Base-by-base conservation (phyloP, 2,329 filamentous ascomycete genomes). In the Orbilia javanica region DNA sequence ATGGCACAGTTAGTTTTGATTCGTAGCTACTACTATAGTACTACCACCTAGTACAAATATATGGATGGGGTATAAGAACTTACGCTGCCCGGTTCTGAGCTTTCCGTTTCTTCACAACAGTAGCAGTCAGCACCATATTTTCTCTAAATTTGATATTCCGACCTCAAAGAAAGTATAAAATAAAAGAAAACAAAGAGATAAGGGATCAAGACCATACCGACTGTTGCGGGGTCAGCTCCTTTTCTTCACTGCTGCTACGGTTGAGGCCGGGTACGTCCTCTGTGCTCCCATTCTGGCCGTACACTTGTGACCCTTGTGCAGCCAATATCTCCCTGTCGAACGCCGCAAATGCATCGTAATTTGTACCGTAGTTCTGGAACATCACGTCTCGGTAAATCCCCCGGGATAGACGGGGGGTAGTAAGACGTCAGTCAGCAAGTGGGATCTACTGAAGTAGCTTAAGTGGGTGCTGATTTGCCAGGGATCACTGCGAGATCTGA, bases 1-100 rank as follows among this genome's bases (percentile, higher is more conserved):
- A 34, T 6, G 25, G 13, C 10, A 31, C 10, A 20, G 70, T 48
- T 46, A 50, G 31, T 31, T 34, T 66, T 22, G 36, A 18, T 22
- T 53, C 10, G 67, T 60, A 34, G n/a, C 18, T 13, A 4, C 25
- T n/a, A 39, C 66, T 52, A 66, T n/a, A 36, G 25, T 18, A 60
- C n/a, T n/a, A n/a, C n/a, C n/a, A n/a, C n/a, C n/a, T 53, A 31
- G 44, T 73, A 65, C 42, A 57, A 20, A 20, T 44, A 7, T 3
- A 15, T 4, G 57, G 22, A 52, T 79, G 48, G 46, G 31, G 52
- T 36, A 50, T 36, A 69, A n/a, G n/a, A 44, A 85, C 89, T 84
- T 89, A 92, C 90, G 91, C 91, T 84, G 90, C 90, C 82, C 91
- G 85, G 80, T 92, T 93, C 82, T 93, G 91, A 60, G 89, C 90